These are phyloP conservation scores for Quercus phellos DNA, from an alignment of 331 rosid genomes.

Conservation along the genomic window DNA sequence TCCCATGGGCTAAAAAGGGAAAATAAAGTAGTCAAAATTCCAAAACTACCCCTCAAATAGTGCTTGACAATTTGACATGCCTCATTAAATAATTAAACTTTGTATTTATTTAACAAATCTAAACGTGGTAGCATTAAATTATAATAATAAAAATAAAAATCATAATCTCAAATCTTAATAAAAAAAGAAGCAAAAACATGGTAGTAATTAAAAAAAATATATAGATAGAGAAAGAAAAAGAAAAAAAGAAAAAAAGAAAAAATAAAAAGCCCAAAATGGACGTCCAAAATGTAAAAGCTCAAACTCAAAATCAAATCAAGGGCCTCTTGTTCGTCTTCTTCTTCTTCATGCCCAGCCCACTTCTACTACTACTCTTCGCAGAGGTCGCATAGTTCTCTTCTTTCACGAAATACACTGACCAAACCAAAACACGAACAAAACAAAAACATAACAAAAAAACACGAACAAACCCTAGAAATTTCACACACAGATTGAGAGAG, in stretches of 20 bases:
- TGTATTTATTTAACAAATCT: no score
- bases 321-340: conserved; percentile 66
- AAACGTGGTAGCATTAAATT: no score
- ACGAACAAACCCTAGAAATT: conserved; percentile 21
- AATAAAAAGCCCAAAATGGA: conserved; percentile 70
- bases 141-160: no score
- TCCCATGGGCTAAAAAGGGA: no score
- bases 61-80: no score
- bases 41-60: no score
- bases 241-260: not conserved
- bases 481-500: conserved; percentile 11
- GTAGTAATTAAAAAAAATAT: no score
- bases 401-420: conserved; percentile 37
- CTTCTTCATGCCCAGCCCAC: conserved; percentile 90
- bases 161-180: not conserved
- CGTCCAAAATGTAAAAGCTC: conserved; percentile 35
- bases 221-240: no score
- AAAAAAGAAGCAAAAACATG: not conserved
- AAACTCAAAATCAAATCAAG: conserved; percentile 41
- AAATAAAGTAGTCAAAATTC: no score
- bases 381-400: conserved; percentile 76
- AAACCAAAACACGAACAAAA: conserved; percentile 23
- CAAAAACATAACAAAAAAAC: not conserved
- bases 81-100: no score
- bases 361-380: conserved; percentile 35